These are phyloP conservation scores for Umbelopsis vinacea DNA, from an alignment of 192 early-diverging fungal genomes.

Conservation along the genomic window DNA sequence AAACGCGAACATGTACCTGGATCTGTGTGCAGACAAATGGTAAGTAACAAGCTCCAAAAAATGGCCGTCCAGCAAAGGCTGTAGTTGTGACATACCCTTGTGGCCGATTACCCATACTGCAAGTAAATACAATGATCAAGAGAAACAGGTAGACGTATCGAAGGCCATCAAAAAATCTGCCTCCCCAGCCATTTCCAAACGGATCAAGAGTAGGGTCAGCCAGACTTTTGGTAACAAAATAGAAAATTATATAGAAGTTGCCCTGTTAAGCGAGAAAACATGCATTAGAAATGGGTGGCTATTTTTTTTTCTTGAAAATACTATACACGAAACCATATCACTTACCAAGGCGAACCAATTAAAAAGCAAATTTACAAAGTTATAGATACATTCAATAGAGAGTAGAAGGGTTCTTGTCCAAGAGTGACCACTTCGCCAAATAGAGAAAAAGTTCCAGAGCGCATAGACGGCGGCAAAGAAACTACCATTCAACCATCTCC, in stretches of 20 bases:
- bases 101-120: conserved; percentile 43
- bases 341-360: conserved; percentile 62
- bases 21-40: conserved; percentile 22
- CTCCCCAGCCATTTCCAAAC: conserved; percentile 46
- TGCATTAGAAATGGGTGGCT: background rate
- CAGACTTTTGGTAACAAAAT: conserved; percentile 46
- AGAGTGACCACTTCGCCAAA: conserved; percentile 64
- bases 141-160: conserved; percentile 52
- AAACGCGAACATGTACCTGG: conserved; percentile 42
- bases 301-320: too few relatives aligned
- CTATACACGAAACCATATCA: background rate
- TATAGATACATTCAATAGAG: conserved; percentile 68
- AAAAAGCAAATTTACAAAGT: conserved; percentile 64
- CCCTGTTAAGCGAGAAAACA: conserved; percentile 26
- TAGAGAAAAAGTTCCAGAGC: conserved; percentile 54
- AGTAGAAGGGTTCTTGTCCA: conserved; percentile 59
- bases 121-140: conserved; percentile 46
- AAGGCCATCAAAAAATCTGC: conserved; percentile 42
- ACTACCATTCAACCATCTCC: conserved; percentile 80
- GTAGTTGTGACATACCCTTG: conserved; percentile 16
- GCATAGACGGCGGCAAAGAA: conserved; percentile 79
- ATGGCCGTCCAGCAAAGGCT: background rate
- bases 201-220: conserved; percentile 41
- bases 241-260: conserved; percentile 61
- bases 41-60: background rate